Base-by-base conservation (phyloP, 257 asterid genomes). In the Nicotiana tomentosiformis region DNA sequence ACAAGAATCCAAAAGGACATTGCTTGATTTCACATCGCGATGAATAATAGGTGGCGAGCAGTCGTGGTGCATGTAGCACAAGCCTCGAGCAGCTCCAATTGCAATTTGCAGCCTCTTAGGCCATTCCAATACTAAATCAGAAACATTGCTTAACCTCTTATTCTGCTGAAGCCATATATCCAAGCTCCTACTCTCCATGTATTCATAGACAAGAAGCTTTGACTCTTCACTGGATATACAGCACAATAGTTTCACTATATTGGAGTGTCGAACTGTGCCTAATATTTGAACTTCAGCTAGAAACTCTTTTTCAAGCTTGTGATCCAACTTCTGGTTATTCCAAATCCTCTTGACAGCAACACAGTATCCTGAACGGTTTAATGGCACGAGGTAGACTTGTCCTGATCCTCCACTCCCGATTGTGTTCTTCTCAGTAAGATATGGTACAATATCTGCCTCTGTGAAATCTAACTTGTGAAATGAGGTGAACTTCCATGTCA, bases 11-110 rank as follows among this genome's bases (percentile, higher is more conserved):
- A 90, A 81, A 46, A 90, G 83, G 18, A 90, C 83, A 77, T 90
- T 90, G 88, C 91, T 88, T 14, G 91, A 86, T 80, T 90, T 90
- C 49, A 91, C 84, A 79, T 91, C 94, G 8, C 94, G 86, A 58
- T 91, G 94, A 46, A 91, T 82, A 58, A 91, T 80, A 0, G 86
- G 68, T 29, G 88, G 83, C 14, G 83, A 77, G 81, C 83, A 79
- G 53, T 87, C 83, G 16, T 87, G 85, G 66, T 87, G 90, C 90
- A 87, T 87, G 66, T 84, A 87, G 79, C 85, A 74, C 9, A 87
- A 55, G 10, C 90, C 88, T 11, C 67, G 78, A 37, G 90, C 90
- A 67, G 88, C 78, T 33, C 67, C 88, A 58, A 87, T 76, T 4
- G 90, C 90, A n/a, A 87, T 83, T 60, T 85, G 79, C 83, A 87